Evolutionary conservation across 345 rosid species (phyloP).

Genomic region (Salix koriyanagi): DNA sequence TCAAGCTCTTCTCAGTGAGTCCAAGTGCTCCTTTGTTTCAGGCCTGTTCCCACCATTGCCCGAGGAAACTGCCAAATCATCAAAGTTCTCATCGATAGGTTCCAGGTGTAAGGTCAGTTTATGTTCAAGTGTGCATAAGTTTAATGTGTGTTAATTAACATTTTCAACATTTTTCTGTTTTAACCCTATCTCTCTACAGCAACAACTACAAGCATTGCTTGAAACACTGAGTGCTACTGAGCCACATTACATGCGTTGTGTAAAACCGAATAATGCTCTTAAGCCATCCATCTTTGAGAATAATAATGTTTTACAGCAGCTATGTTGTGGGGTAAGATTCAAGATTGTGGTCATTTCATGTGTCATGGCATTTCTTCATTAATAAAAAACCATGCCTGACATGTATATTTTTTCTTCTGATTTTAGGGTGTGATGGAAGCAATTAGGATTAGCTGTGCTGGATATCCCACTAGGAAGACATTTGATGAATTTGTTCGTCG

Average conservation of each 20-base stretch:
- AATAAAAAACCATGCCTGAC: background rate
- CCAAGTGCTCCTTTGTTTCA: slow-evolving; percentile 81
- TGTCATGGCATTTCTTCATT: background rate
- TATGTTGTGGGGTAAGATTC: slow-evolving; percentile 82
- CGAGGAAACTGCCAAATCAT: slow-evolving; percentile 79
- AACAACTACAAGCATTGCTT: slow-evolving; percentile 85
- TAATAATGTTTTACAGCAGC: slow-evolving; percentile 78
- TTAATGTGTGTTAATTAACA: background rate
- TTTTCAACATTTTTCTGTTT: background rate
- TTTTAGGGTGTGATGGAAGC: slow-evolving; percentile 98
- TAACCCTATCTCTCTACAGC: slow-evolving; percentile 47
- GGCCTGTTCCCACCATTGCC: slow-evolving; percentile 68
- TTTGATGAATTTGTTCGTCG: slow-evolving; percentile 78
- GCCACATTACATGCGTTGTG: slow-evolving; percentile 94
- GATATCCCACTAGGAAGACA: slow-evolving; percentile 82
- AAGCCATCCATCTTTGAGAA: slow-evolving; percentile 91
- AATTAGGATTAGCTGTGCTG: slow-evolving; percentile 97
- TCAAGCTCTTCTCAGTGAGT: slow-evolving; percentile 77
- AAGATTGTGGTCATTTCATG: background rate
- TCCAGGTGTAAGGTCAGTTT: slow-evolving; percentile 81
- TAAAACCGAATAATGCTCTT: slow-evolving; percentile 91
- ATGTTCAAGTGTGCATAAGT: background rate
- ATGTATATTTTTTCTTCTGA: background rate
- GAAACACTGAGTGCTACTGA: slow-evolving; percentile 90
- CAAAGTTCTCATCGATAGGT: slow-evolving; percentile 96